Evolutionary conservation across 1,284 basidiomycete genomes (phyloP), one percentile per base, ranked within the genome.

Genomic region (Heterobasidion occidentale): DNA sequence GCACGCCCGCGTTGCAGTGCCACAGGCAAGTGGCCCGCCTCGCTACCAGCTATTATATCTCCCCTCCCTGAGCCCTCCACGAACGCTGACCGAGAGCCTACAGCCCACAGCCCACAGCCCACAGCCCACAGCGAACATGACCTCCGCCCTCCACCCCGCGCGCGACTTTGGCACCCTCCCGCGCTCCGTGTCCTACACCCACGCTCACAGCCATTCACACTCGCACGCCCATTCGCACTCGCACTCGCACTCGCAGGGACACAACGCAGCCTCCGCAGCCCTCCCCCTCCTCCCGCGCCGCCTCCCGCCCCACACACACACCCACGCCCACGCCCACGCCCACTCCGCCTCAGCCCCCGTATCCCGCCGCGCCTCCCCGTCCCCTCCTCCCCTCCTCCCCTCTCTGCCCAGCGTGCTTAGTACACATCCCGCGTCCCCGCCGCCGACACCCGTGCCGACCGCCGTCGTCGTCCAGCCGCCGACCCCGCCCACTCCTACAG

Each of bases 251-350:
- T 20, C 12, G 9, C 19, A 47, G 11, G n/a, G 12, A 17, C 46
- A 17, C 27, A 85, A 83, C 68, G 68, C 71, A 27, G 79, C 84
- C 15, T 74, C 78, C 4, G 72, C 72, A 7, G 77, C 83, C 55
- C 76, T 86, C 15, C 82, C 82, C 14, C 69, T 76, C 49, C 74
- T 83, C 47, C 82, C 82, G 38, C 76, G 81, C 34, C 71, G 81
- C 52, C 62, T 68, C 5, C 62, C 71, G 9, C 27, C 19, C 19
- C 19, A n/a, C n/a, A n/a, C n/a, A n/a, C n/a, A n/a, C n/a, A n/a
- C n/a, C n/a, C n/a, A n/a, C n/a, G n/a, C n/a, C n/a, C n/a, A n/a
- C n/a, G n/a, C n/a, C n/a, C n/a, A 47, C 59, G 50, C 49, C 49
- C 50, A 50, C 34, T 44, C 53, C 57, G 15, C 56, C 49, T 50